phyloP scores from a whole-genome alignment of 2,329 filamentous ascomycete genomes.

The Neonectria sp. region DNA sequence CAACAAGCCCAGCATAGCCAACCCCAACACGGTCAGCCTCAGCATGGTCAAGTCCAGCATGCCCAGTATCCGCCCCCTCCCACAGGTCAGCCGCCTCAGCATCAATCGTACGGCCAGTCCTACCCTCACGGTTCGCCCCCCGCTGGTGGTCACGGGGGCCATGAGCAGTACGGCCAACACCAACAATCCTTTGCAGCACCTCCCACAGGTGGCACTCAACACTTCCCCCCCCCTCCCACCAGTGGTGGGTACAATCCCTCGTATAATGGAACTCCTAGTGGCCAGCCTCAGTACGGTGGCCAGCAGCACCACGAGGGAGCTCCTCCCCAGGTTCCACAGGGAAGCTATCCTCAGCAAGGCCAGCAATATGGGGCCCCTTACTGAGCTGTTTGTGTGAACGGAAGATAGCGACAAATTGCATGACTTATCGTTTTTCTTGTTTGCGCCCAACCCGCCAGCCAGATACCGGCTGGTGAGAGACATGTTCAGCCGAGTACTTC shows the following conservation, averaged over 20 bases:
- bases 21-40: conserved; percentile 29
- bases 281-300: conserved; percentile 49
- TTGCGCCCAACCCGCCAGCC: conserved; percentile 13
- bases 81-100: conserved; percentile 40
- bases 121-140: conserved; percentile 40
- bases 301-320: conserved; percentile 47
- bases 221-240: conserved; percentile 46
- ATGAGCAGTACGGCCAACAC: conserved; percentile 44
- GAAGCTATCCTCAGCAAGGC: conserved; percentile 50
- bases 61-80: conserved; percentile 37
- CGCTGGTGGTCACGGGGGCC: conserved; percentile 40
- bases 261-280: conserved; percentile 46
- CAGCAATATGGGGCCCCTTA: conserved; percentile 46
- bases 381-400: conserved; percentile 31
- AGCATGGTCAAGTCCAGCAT: conserved; percentile 17
- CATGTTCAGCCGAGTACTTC: conserved; percentile 26
- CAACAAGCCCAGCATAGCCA: conserved; percentile 35
- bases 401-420: conserved; percentile 9
- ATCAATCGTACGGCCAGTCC: conserved; percentile 40
- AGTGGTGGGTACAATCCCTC: conserved; percentile 49
- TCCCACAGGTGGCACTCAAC: conserved; percentile 37
- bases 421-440: conserved; percentile 19
- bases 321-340: conserved; percentile 48
- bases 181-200: conserved; percentile 41
- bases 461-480: conserved; percentile 25